Base-by-base conservation (phyloP, 495 filamentous ascomycete species). In the Xylaria grammica region DNA sequence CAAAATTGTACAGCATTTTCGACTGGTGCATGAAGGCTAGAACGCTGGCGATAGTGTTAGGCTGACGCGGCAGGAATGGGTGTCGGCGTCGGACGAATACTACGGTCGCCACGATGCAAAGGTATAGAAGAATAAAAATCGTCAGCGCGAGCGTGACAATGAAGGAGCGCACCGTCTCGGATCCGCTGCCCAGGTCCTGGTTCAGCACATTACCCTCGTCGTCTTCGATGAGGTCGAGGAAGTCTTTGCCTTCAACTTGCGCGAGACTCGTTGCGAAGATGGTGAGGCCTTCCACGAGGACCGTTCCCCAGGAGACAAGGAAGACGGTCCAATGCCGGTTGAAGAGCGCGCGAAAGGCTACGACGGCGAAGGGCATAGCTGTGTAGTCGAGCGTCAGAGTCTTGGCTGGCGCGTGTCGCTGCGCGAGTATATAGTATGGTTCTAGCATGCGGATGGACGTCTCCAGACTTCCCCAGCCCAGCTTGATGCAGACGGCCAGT, bases 1-100 rank as follows among this genome's bases (percentile, higher is more conserved):
- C 85, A 67, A 92, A 92, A 62, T 86, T 82, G 44, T 86, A 86
- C 60, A 91, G 72, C 90, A 91, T 91, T 76, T 89, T 89, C 68
- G 79, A 84, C 70, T 90, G 88, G 69, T 92, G 85, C 53, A 92
- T 86, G 70, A 87, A 92, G 10, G 88, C 89, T 51, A 92, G 78
- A 36, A 92, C 84, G 42, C 83, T 86, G 27, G 87, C 86, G 59
- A 92, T 91, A 10, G 89, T 91, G 30, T 85, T 89, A 2, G 89
- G 89, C 76, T 91, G 88, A 3, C 90, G 82, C 7, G 90, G 90
- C 13, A 91, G 76, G 71, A 92, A 91, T 1, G 88, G 77, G 36
- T 85, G 81, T 0, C 85, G 77, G 1, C 90, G 84, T 4, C 81
- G 77, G 10, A 78, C 13, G 60, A 87, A 85, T 15, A 89, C 86